phyloP scores from a whole-genome alignment of 495 filamentous ascomycete genomes.

The Pseudotulostoma volvatum region DNA sequence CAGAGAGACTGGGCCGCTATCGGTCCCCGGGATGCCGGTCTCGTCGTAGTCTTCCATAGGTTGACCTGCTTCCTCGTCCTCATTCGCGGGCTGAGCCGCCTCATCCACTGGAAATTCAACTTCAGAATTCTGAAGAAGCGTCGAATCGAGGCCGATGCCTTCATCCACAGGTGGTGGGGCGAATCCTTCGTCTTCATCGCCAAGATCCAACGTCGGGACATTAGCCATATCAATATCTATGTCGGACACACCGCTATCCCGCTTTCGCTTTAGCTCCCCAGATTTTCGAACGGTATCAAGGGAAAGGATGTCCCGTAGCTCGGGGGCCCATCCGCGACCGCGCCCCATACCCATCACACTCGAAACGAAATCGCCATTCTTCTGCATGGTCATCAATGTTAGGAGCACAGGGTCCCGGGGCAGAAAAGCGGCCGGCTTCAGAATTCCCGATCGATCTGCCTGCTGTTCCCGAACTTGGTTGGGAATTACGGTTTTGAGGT shows the following conservation, averaged over 20 bases:
- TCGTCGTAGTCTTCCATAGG: constrained; percentile 52
- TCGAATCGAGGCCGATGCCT: constrained; percentile 36
- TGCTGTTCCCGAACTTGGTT: constrained; percentile 62
- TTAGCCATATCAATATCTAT: constrained; percentile 50
- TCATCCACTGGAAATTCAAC: constrained; percentile 53
- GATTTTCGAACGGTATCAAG: constrained; percentile 60
- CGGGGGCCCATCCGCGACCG: constrained; percentile 70
- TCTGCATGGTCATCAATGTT: constrained; percentile 78
- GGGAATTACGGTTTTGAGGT: constrained; percentile 45
- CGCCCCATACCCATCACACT: constrained; percentile 58
- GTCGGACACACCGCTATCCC: constrained; percentile 74
- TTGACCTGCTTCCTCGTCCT: constrained; percentile 35
- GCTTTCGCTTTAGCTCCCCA: constrained; percentile 82
- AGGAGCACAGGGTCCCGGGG: constrained; percentile 73
- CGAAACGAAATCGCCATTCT: constrained; percentile 72
- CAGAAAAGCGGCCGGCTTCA: constrained; percentile 62
- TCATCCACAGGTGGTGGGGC: constrained; percentile 27
- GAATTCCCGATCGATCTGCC: constrained; percentile 59
- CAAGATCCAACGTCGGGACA: constrained; percentile 54
- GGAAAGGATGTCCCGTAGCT: constrained; percentile 71
- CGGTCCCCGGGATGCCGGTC: constrained; percentile 60
- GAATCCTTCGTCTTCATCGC: constrained; percentile 35
- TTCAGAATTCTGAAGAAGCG: constrained; percentile 27
- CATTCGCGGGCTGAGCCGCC: constrained; percentile 24
- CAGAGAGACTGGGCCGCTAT: constrained; percentile 67